These are phyloP conservation scores for Talaromyces proteolyticus DNA, from an alignment of 495 filamentous ascomycete species.

Conservation along the genomic window DNA sequence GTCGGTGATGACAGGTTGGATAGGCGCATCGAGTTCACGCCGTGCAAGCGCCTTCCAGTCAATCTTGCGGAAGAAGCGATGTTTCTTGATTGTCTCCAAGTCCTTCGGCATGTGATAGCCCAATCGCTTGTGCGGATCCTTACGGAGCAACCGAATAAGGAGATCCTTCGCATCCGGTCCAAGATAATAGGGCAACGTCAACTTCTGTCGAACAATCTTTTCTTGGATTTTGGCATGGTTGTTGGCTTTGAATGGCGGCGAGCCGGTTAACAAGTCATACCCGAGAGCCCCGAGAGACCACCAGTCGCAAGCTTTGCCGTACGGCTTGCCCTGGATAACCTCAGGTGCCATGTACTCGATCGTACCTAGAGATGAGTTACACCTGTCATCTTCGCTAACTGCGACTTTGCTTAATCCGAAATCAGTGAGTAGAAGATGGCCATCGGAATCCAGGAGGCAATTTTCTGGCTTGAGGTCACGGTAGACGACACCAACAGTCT, in stretches of 20 bases:
- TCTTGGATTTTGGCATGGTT: constrained; percentile 90
- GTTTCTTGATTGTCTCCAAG: constrained; percentile 76
- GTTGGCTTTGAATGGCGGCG: constrained; percentile 80
- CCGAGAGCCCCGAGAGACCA: constrained; percentile 94
- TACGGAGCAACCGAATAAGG: constrained; percentile 78
- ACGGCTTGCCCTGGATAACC: constrained; percentile 72
- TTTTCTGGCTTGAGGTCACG: constrained; percentile 98
- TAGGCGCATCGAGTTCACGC: constrained; percentile 77
- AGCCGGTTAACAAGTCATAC: constrained; percentile 85
- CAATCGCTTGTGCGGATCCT: constrained; percentile 83
- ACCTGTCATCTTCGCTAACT: constrained; percentile 70
- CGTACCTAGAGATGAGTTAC: constrained; percentile 81
- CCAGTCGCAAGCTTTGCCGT: constrained; percentile 95
- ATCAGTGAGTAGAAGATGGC: constrained; percentile 91
- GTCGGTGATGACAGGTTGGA: constrained; percentile 87
- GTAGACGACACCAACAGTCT: constrained; percentile 88
- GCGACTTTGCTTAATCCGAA: constrained; percentile 95
- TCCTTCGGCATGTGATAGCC: constrained; percentile 87
- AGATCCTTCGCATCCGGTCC: constrained; percentile 88
- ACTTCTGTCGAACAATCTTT: constrained; percentile 88
- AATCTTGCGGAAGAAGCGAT: constrained; percentile 94
- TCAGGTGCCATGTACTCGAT: constrained; percentile 99
- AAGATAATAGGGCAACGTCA: constrained; percentile 80
- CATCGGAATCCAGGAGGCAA: constrained; percentile 85
- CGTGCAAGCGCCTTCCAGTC: constrained; percentile 80